Evolutionary conservation across 148 eudicot species (phyloP).

Genomic region (Fagopyrum tataricum): DNA sequence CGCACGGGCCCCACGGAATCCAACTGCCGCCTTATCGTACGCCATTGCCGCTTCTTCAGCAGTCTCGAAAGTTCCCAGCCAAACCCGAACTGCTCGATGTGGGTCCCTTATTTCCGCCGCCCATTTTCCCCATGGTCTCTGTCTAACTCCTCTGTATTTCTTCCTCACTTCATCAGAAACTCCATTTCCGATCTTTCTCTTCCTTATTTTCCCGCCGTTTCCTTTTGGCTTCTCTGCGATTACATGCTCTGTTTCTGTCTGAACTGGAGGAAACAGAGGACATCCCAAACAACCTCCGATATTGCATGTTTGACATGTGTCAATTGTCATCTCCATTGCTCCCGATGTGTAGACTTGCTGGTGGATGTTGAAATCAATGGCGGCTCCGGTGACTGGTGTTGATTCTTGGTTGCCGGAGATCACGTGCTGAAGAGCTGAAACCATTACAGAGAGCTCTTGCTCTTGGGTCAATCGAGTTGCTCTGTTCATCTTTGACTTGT

Average conservation of each 20-base stretch:
- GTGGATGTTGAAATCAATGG: no score
- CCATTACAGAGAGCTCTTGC: constrained; percentile 34
- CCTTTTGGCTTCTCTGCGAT: background rate
- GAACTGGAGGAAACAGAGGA: constrained; percentile 15
- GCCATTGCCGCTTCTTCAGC: constrained; percentile 56
- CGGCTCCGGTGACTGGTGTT: background rate
- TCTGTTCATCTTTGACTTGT: background rate
- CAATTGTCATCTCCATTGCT: background rate
- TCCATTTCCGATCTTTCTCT: constrained; percentile 14
- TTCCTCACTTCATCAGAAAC: constrained; percentile 18
- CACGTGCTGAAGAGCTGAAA: constrained; percentile 33
- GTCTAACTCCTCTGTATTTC: constrained; percentile 52
- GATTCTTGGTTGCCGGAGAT: constrained; percentile 19
- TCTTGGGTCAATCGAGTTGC: constrained; percentile 13
- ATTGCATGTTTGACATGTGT: constrained; percentile 18
- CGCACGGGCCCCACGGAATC: constrained; percentile 45
- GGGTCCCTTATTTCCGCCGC: constrained; percentile 62
- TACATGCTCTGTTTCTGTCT: background rate
- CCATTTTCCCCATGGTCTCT: constrained; percentile 72
- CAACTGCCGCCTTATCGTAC: constrained; percentile 44
- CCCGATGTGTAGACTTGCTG: background rate
- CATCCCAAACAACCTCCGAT: constrained; percentile 29
- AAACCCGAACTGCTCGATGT: constrained; percentile 29
- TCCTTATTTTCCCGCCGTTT: background rate
- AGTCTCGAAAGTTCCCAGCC: constrained; percentile 57